Percentiles rank a stretch among this genome's conserved stretches.
These are phyloP conservation scores for Adenanthera pavonina DNA, from an alignment of 306 rosid species.

Conservation along the genomic window DNA sequence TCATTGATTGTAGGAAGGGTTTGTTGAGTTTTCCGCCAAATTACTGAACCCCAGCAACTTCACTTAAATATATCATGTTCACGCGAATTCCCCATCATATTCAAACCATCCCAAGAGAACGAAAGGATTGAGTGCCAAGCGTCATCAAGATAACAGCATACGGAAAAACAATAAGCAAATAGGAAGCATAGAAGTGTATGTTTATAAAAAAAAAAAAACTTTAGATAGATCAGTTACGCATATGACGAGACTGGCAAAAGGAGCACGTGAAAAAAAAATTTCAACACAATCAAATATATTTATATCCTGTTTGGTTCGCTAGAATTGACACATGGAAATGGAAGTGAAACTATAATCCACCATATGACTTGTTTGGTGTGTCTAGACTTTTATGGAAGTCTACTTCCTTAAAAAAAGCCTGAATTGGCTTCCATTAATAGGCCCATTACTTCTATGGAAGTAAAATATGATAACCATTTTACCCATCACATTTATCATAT, in stretches of 20 bases:
- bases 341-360: no score
- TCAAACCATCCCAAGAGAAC: not conserved
- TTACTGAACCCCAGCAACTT: conserved; percentile 30
- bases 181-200: not conserved
- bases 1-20: conserved; percentile 61
- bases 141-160: not conserved
- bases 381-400: no score
- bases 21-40: conserved; percentile 44
- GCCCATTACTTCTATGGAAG: no score
- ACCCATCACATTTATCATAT: no score
- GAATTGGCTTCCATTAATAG: no score
- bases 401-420: no score
- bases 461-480: no score
- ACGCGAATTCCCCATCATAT: no score
- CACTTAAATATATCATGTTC: not conserved
- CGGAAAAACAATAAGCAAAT: not conserved
- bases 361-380: no score
- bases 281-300: conserved; percentile 11
- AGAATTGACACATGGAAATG: no score
- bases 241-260: conserved; percentile 80
- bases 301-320: no score
- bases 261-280: conserved; percentile 41
- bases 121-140: not conserved
- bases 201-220: conserved; percentile 50
- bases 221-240: conserved; percentile 95